Evolutionary conservation across 192 early-diverging fungal species (phyloP), one percentile per base, ranked within the genome.

Genomic region (Linnemannia elongata): DNA sequence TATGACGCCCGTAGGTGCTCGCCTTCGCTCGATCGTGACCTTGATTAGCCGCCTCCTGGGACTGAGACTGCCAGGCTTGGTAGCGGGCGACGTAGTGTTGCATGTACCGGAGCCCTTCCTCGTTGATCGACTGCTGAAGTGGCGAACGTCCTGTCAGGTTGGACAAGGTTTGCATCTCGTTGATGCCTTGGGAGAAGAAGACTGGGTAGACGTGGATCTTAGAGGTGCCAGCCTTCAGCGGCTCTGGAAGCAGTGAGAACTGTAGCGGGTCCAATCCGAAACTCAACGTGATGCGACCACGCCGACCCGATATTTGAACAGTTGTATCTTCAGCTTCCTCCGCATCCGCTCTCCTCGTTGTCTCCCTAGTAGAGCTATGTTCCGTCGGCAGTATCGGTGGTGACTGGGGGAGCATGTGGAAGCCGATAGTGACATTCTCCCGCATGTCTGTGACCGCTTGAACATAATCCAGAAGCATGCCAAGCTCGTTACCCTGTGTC

Each of bases 141-240:
- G 79, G 75, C 1, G 78, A 80, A 38, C 80, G 80, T 69, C 84
- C 79, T 35, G 79, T 86, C 12, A 86, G 45, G 41, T 86, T 86
- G 33, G 84, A 86, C 5, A 86, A 38, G 33, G 84, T 81, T n/a
- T 86, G 84, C 84, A 86, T 86, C 47, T 86, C 84, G 38, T 86
- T 86, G 57, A 86, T 86, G 1, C 84, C 84, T 35, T 86, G 84
- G 2, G 84, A 81, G 70, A 86, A 86, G 13, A 86, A 36, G 13
- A 81, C 63, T 4, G 84, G 84, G 4, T 30, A 66, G 42, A 86
- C 75, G n/a, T 80, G 84, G 6, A 86, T 86, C 38, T 74, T 80
- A 3, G 84, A 63, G 0, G 75, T 76, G 1, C 78, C 75, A 3
- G 84, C 74, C 27, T 77, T 80, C 33, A 86, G 41, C 17, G 49